Evolutionary conservation across 2,329 filamentous ascomycete species (phyloP).

Genomic region (Diaporthe australafricana): DNA sequence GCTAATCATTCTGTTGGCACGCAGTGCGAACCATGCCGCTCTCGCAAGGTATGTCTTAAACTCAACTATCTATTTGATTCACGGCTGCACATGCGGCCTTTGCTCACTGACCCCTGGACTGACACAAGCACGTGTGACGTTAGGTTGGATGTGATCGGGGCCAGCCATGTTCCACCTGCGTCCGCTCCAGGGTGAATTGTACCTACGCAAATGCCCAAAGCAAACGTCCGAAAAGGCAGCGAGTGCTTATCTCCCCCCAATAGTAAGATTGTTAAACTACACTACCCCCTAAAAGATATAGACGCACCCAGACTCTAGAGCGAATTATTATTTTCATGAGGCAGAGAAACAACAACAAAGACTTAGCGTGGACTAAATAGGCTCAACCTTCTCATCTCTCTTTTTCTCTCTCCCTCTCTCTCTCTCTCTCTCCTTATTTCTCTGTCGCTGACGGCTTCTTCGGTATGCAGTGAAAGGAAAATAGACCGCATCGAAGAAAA

Average conservation of each 20-base stretch:
- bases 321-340: no score
- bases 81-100: neutral
- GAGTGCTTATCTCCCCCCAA: conserved; percentile 51
- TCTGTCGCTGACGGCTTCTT: neutral
- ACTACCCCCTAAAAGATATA: no score
- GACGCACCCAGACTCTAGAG: no score
- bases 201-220: conserved; percentile 47
- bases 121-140: neutral
- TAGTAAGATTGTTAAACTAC: conserved; percentile 49
- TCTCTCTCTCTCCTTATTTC: no score
- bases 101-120: neutral
- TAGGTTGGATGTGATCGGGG: conserved; percentile 51
- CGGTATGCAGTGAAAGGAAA: conserved; percentile 48
- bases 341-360: no score
- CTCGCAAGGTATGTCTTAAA: conserved; percentile 10
- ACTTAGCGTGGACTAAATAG: neutral
- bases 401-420: no score
- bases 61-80: neutral
- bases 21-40: conserved; percentile 17
- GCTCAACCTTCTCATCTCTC: neutral
- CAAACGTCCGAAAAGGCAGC: conserved; percentile 49
- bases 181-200: conserved; percentile 52
- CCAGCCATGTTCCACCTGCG: conserved; percentile 50
- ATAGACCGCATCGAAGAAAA: conserved; percentile 52
- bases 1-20: neutral